Conservation (phyloP, 345 rosid species). For the Corymbia maculata region DNA sequence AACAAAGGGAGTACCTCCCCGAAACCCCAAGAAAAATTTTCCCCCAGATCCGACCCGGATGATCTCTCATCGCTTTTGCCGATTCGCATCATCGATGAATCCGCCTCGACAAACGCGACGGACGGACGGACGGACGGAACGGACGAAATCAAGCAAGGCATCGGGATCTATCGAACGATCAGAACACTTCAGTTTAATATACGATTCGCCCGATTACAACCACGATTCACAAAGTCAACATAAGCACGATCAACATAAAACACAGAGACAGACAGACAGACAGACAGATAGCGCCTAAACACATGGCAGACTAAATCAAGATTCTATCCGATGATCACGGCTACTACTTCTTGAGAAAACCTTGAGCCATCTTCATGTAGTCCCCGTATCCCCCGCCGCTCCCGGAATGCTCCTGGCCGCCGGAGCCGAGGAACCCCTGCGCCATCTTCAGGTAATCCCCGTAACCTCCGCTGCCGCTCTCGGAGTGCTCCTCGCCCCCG, state of each 20-base stretch:
- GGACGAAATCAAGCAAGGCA: background rate
- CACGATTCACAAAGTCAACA: background rate
- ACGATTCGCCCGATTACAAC: background rate
- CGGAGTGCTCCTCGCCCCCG: background rate
- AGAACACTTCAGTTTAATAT: too few relatives aligned
- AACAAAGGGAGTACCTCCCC: background rate
- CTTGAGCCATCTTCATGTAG: constrained; percentile 12
- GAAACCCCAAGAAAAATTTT: background rate
- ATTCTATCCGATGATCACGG: background rate
- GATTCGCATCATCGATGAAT: background rate
- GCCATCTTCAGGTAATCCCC: constrained; percentile 16
- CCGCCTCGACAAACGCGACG: background rate
- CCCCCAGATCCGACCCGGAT: background rate
- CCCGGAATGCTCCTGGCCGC: background rate
- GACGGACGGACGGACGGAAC: background rate
- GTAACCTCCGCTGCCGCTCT: background rate
- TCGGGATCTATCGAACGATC: background rate
- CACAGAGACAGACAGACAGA: background rate
- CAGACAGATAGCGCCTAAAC: accelerated
- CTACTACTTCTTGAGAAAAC: constrained; percentile 3
- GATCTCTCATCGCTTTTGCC: background rate
- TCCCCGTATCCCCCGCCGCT: constrained; percentile 4
- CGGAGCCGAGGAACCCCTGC: constrained; percentile 5
- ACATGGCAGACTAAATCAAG: background rate
- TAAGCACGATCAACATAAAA: background rate